A percentile compares a stretch with the other conserved stretches of the same genome.
Conservation (phyloP, 2,329 filamentous ascomycete genomes). For the Periconia digitata region DNA sequence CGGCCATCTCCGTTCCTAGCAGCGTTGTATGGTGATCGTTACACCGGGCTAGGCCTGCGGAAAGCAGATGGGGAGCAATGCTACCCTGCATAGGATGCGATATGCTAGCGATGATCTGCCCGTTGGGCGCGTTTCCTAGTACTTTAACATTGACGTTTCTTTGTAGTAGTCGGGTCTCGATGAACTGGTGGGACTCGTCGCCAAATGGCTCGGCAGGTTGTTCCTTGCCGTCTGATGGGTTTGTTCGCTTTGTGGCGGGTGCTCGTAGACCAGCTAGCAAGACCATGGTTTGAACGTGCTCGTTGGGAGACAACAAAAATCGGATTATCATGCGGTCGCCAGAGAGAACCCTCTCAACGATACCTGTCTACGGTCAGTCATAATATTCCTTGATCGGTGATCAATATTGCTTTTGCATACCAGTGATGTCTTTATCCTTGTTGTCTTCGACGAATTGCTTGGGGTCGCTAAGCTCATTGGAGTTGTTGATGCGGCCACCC, state of each 20-base stretch:
- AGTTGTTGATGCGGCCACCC: slow-evolving; percentile 69
- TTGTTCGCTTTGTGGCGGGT: slow-evolving; percentile 83
- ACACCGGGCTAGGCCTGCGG: slow-evolving; percentile 87
- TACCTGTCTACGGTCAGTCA: slow-evolving; percentile 39
- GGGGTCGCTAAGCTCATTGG: slow-evolving; percentile 77
- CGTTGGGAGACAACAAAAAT: slow-evolving; percentile 75
- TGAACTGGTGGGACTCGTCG: slow-evolving; percentile 84
- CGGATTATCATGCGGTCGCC: slow-evolving; percentile 88
- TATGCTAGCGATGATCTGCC: slow-evolving; percentile 84
- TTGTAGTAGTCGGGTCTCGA: slow-evolving; percentile 83
- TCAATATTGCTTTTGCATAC: slow-evolving; percentile 34
- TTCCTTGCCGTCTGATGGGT: slow-evolving; percentile 74
- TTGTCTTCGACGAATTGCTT: slow-evolving; percentile 75
- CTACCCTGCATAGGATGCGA: slow-evolving; percentile 83
- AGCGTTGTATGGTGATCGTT: slow-evolving; percentile 95
- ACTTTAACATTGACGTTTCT: slow-evolving; percentile 80
- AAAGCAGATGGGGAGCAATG: slow-evolving; percentile 87
- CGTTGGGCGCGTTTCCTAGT: slow-evolving; percentile 84
- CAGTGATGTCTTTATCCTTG: slow-evolving; percentile 83
- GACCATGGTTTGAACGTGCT: slow-evolving; percentile 87
- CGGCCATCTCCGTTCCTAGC: slow-evolving; percentile 84
- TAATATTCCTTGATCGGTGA: neutral
- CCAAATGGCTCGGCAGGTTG: slow-evolving; percentile 87
- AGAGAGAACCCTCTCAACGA: slow-evolving; percentile 88
- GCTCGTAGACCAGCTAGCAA: slow-evolving; percentile 86